Conservation (phyloP, 257 asterid species). For the Ajuga chamaepitys region DNA sequence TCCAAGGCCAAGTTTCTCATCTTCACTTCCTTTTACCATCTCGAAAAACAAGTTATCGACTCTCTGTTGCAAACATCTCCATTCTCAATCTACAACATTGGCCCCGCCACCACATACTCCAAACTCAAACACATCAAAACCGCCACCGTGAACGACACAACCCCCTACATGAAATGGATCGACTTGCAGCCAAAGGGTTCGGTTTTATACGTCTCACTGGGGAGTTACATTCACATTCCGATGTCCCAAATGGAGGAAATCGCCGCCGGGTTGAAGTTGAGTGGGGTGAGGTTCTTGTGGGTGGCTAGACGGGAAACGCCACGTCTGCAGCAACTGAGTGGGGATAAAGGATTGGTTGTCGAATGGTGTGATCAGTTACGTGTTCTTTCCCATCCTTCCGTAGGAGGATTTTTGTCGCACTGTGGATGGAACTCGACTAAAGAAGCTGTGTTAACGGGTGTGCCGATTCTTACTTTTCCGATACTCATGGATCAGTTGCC, state of each 20-base stretch:
- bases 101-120: slow-evolving; percentile 34
- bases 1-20: slow-evolving; percentile 25
- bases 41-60: slow-evolving; percentile 37
- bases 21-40: slow-evolving; percentile 35
- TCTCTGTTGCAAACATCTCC: slow-evolving; percentile 19
- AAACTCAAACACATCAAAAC: background rate
- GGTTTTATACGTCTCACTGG: slow-evolving; percentile 52
- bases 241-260: slow-evolving; percentile 44
- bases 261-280: slow-evolving; percentile 23
- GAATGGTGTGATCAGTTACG: slow-evolving; percentile 60
- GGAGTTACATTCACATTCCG: slow-evolving; percentile 46
- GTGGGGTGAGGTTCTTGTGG: slow-evolving; percentile 54
- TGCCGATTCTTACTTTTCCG: slow-evolving; percentile 48
- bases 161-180: slow-evolving; percentile 32
- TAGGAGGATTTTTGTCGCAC: slow-evolving; percentile 64
- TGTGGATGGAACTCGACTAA: slow-evolving; percentile 78
- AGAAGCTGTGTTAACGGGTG: slow-evolving; percentile 41
- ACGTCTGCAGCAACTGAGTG: slow-evolving; percentile 6
- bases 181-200: slow-evolving; percentile 41
- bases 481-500: slow-evolving; percentile 43
- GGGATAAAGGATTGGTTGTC: slow-evolving; percentile 38
- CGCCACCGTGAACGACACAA: background rate
- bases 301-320: slow-evolving; percentile 30
- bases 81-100: slow-evolving; percentile 30
- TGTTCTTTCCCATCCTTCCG: slow-evolving; percentile 41